Evolutionary conservation across 176 grass and related monocot species (phyloP).

Genomic region (Eragrostis nindensis): DNA sequence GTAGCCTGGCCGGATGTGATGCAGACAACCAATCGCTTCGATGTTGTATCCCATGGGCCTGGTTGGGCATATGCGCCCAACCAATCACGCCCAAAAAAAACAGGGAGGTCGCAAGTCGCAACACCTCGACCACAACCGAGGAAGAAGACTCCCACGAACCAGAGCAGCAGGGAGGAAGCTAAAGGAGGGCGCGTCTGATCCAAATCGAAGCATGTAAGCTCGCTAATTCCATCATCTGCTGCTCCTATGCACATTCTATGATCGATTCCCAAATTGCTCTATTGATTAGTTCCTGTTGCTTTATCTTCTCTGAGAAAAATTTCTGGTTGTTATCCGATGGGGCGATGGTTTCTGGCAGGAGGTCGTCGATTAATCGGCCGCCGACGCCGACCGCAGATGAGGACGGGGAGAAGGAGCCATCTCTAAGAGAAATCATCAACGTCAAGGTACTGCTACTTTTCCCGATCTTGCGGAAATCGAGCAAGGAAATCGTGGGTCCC

Average conservation of each 20-base stretch:
- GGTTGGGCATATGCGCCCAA: too few species aligned
- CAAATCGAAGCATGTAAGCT: constrained; percentile 55
- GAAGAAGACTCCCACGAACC: constrained; percentile 3
- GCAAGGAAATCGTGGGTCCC: not conserved
- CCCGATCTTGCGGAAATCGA: constrained; percentile 9
- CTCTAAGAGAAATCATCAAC: constrained; percentile 84
- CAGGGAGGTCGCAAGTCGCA: too few species aligned
- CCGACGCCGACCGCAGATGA: constrained; percentile 83
- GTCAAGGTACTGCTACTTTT: constrained; percentile 67
- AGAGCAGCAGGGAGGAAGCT: constrained; percentile 9
- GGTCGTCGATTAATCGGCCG: constrained; percentile 89
- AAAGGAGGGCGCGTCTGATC: not conserved
- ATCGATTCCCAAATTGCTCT: not conserved
- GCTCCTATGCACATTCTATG: not conserved
- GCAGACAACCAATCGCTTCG: too few species aligned
- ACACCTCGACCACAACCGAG: too few species aligned
- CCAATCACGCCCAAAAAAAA: too few species aligned
- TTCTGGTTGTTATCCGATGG: too few species aligned
- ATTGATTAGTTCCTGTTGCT: not conserved
- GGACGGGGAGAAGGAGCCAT: constrained; percentile 63
- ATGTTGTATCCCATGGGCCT: too few species aligned
- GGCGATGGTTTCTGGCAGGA: constrained; percentile 50
- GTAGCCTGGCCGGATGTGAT: too few species aligned
- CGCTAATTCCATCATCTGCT: too few species aligned
- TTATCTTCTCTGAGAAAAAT: too few species aligned